Evolutionary conservation across 345 rosid genomes (phyloP).

Genomic region (Atalantia buxifolia): DNA sequence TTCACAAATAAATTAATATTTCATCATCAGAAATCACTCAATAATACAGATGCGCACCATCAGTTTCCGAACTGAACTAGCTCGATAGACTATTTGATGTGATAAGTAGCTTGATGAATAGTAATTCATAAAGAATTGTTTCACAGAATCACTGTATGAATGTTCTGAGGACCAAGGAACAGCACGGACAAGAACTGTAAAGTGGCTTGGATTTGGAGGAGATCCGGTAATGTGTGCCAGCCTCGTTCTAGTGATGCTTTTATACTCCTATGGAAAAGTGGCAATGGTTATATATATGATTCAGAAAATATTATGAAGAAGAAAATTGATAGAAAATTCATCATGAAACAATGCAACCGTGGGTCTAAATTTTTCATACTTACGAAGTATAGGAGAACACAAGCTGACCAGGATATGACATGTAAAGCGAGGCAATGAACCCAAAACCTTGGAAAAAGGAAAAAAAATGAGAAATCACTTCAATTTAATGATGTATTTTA

Average conservation of each 20-base stretch:
- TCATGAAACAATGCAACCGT: conserved; percentile 1
- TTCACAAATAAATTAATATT: background rate
- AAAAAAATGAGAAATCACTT: conserved; percentile 1
- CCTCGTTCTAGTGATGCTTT: conserved; percentile 71
- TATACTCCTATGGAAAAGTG: conserved; percentile 54
- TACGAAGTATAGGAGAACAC: conserved; percentile 84
- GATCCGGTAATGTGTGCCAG: conserved; percentile 54
- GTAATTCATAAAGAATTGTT: conserved; percentile 58
- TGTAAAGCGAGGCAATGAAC: conserved; percentile 81
- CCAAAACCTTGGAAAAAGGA: conserved; percentile 68
- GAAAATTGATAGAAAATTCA: background rate
- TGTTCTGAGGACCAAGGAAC: conserved; percentile 63
- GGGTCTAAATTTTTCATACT: conserved; percentile 30
- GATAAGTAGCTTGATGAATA: conserved; percentile 77
- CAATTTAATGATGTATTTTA: background rate
- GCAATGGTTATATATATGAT: background rate
- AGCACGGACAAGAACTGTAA: conserved; percentile 81
- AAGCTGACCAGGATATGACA: conserved; percentile 62
- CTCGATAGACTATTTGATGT: conserved; percentile 74
- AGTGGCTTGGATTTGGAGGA: conserved; percentile 65
- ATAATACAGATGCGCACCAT: conserved; percentile 48
- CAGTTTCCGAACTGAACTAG: conserved; percentile 58
- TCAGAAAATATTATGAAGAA: background rate
- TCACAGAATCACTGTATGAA: conserved; percentile 70
- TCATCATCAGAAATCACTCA: conserved; percentile 3